A percentile compares a stretch with the other conserved stretches of the same genome.
These are phyloP conservation scores for Exophiala mesophila DNA, from an alignment of 2,329 filamentous ascomycete species.

Conservation along the genomic window DNA sequence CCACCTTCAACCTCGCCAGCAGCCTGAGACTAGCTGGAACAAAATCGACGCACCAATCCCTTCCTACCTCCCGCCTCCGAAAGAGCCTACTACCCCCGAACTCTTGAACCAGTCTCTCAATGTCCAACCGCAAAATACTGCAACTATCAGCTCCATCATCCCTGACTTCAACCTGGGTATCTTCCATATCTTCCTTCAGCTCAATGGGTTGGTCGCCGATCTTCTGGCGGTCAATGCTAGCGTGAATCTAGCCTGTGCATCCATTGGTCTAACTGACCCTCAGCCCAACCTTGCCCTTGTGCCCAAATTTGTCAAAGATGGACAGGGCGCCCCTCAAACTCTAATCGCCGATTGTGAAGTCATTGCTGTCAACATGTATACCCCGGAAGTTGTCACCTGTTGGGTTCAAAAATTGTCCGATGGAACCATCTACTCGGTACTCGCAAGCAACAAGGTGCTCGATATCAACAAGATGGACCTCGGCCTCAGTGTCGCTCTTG, in stretches of 20 bases:
- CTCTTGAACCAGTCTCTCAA: slow-evolving; percentile 22
- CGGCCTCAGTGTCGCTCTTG: slow-evolving; percentile 16
- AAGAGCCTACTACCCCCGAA: slow-evolving; percentile 22
- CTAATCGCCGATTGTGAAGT: slow-evolving; percentile 21
- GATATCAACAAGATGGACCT: slow-evolving; percentile 24
- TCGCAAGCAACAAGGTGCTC: slow-evolving; percentile 22
- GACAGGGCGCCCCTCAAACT: slow-evolving; percentile 16
- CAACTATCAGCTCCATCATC: slow-evolving; percentile 21
- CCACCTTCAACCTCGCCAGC: slow-evolving; percentile 13
- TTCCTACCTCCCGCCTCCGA: slow-evolving; percentile 24
- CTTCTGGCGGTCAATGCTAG: slow-evolving; percentile 24
- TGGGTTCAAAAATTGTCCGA: slow-evolving; percentile 21
- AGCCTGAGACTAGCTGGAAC: not conserved
- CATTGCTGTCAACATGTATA: slow-evolving; percentile 27
- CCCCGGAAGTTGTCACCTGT: slow-evolving; percentile 20
- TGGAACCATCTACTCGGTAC: slow-evolving; percentile 21
- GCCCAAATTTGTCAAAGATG: slow-evolving; percentile 21
- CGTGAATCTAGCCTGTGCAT: slow-evolving; percentile 20
- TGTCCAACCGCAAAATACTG: slow-evolving; percentile 23
- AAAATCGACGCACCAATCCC: slow-evolving; percentile 7
- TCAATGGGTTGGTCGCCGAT: slow-evolving; percentile 21
- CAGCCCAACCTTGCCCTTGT: slow-evolving; percentile 22
- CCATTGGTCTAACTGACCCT: slow-evolving; percentile 16
- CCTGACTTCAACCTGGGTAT: slow-evolving; percentile 20
- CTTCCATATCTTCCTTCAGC: slow-evolving; percentile 19